Base-by-base conservation (phyloP, 2,329 filamentous ascomycete genomes). In the Cladosporium sp. region DNA sequence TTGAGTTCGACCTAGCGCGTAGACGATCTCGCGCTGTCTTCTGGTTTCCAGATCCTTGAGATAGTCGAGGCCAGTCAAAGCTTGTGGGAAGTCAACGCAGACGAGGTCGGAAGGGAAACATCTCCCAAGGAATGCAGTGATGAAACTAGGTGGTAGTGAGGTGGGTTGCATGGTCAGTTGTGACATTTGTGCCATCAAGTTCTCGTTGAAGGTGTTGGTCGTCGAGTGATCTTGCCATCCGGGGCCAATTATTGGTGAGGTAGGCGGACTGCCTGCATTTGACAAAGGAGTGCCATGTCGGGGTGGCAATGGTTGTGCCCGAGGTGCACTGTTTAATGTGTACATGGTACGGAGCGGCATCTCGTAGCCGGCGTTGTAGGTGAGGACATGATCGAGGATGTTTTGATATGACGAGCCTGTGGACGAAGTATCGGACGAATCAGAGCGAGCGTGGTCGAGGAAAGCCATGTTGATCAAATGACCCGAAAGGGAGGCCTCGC, bases 261-360 rank as follows among this genome's bases (percentile, higher is more conserved):
- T 78, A 73, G 71, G 80, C 69, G 73, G 77, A 55, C 69, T 78
- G 67, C 69, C 73, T n/a, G 69, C 69, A 65, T 70, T 74, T 37
- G 76, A 76, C 4, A 75, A 75, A 10, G 78, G 74, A 5, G 77
- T 70, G 46, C 62, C 65, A n/a, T 65, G 56, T n/a, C 66, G 65
- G 33, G 64, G 29, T 69, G 74, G 76, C 14, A 78, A 69, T 50
- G 77, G 75, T 44, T 79, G 77, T n/a, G 78, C 77, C 60, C 80
- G 82, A 21, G 86, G 82, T 21, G 84, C 83, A 67, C 84, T 87
- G 73, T 90, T 90, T 75, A 90, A 81, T 29, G 84, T 84, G 78
- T 89, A 89, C 85, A 89, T 89, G 68, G 86, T 89, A 65, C 87
- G 84, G 31, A 90, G 80, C 23, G 88, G 88, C 35, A 89, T 86